Evolutionary conservation across 2,329 filamentous ascomycete genomes (phyloP).

Genomic region (Ceratocystis cubensis): DNA sequence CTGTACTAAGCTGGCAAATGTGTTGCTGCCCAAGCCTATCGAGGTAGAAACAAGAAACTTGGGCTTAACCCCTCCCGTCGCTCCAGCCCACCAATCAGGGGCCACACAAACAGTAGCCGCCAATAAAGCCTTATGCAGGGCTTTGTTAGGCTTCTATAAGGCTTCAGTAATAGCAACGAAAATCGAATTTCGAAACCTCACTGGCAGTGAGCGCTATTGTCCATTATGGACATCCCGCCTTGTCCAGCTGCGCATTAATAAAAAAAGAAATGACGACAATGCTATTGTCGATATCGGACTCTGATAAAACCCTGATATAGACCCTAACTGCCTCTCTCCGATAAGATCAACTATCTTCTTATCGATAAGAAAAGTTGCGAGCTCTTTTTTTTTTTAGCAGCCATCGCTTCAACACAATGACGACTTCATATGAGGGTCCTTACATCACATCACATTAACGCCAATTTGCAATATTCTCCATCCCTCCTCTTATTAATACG

Average conservation of each 20-base stretch:
- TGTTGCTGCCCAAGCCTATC: too few species aligned
- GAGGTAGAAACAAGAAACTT: too few species aligned
- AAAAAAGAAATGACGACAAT: neutral
- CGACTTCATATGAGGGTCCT: neutral
- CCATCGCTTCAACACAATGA: neutral
- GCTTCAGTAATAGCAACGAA: neutral
- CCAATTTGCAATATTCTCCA: neutral
- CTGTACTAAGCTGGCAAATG: too few species aligned
- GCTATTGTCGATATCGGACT: neutral
- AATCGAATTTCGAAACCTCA: too few species aligned
- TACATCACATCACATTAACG: too few species aligned
- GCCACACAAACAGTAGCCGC: neutral
- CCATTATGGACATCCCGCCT: neutral
- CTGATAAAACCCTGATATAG: neutral
- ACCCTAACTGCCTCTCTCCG: neutral
- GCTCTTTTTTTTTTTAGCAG: neutral
- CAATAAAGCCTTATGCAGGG: neutral
- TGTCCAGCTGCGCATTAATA: neutral
- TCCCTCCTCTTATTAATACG: too few species aligned
- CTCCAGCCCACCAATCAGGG: neutral
- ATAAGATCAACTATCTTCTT: neutral
- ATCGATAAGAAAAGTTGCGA: constrained; percentile 12
- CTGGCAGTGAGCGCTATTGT: neutral
- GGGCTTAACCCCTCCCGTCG: neutral
- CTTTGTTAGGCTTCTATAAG: neutral